A percentile compares a stretch with the other conserved stretches of the same genome.
Conservation (phyloP, 306 rosid species). For the Ceratonia siliqua region DNA sequence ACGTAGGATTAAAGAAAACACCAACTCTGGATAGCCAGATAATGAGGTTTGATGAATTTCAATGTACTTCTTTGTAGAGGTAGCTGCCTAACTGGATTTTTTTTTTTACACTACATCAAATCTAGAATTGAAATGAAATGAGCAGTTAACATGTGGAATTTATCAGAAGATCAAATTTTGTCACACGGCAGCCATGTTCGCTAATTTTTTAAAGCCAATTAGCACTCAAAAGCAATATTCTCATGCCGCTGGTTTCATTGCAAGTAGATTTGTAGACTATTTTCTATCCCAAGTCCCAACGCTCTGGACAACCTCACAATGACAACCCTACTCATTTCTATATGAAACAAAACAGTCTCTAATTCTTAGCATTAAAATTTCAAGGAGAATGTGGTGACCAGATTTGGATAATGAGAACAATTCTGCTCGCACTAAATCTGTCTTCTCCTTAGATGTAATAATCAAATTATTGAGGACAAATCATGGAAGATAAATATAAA, state of each 20-base stretch:
- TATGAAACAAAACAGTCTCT: background rate
- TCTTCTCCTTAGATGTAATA: background rate
- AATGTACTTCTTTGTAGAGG: background rate
- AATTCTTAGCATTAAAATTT: background rate
- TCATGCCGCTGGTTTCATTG: background rate
- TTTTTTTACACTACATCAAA: background rate
- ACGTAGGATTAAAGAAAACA: background rate
- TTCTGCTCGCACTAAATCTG: background rate
- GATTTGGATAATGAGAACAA: background rate
- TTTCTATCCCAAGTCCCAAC: background rate
- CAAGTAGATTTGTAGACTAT: background rate
- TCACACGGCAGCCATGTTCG: background rate
- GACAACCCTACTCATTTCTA: background rate
- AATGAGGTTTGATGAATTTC: background rate
- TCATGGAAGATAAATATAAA: background rate
- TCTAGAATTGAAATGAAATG: background rate
- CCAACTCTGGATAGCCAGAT: background rate
- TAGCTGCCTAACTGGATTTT: background rate
- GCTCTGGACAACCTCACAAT: background rate
- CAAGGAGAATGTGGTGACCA: background rate
- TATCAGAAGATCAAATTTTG: background rate
- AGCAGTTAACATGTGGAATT: conserved; percentile 3
- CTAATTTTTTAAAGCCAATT: background rate
- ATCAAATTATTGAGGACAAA: background rate
- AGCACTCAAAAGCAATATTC: background rate